A percentile compares a stretch with the other conserved stretches of the same genome.
These are phyloP conservation scores for Canariomyces notabilis DNA, from an alignment of 2,329 filamentous ascomycete genomes.

Conservation along the genomic window DNA sequence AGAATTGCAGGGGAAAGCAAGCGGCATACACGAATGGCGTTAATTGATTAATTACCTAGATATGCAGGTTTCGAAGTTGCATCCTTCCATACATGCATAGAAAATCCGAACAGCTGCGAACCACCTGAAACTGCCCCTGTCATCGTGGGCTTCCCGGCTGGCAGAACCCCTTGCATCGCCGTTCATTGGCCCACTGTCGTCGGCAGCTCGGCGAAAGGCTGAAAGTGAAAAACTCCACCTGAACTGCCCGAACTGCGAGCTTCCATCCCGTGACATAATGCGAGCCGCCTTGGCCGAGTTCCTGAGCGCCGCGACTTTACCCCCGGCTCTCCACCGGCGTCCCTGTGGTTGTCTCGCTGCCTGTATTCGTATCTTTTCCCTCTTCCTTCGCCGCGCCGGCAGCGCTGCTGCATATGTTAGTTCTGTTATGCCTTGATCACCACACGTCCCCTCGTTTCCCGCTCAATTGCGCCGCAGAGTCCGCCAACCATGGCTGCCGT, in stretches of 20 bases:
- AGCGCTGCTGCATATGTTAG: conserved; percentile 6
- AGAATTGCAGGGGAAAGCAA: no score
- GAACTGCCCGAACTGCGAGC: conserved; percentile 18
- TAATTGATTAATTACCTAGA: no score
- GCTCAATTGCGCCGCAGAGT: conserved; percentile 20
- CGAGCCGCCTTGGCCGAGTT: conserved; percentile 10
- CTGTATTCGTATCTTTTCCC: conserved; percentile 6
- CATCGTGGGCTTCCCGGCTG: conserved; percentile 8
- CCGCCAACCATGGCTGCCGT: conserved; percentile 38
- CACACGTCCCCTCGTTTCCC: conserved; percentile 3
- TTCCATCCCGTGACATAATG: conserved; percentile 28
- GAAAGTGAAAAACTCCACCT: conserved; percentile 16
- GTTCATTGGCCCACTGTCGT: conserved; percentile 8
- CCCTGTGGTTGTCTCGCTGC: conserved; percentile 6
- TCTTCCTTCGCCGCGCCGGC: conserved; percentile 1
- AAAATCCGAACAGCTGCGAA: no score
- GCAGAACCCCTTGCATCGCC: not conserved
- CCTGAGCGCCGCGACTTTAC: conserved; percentile 7
- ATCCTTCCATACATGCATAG: no score
- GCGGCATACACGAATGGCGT: no score
- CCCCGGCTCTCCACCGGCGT: conserved; percentile 3
- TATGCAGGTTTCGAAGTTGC: no score
- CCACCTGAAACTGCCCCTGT: no score
- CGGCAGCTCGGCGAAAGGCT: conserved; percentile 3
- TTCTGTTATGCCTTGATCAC: conserved; percentile 25